Conservation (phyloP, 2,329 filamentous ascomycete genomes). For the Diaporthe nobilis region DNA sequence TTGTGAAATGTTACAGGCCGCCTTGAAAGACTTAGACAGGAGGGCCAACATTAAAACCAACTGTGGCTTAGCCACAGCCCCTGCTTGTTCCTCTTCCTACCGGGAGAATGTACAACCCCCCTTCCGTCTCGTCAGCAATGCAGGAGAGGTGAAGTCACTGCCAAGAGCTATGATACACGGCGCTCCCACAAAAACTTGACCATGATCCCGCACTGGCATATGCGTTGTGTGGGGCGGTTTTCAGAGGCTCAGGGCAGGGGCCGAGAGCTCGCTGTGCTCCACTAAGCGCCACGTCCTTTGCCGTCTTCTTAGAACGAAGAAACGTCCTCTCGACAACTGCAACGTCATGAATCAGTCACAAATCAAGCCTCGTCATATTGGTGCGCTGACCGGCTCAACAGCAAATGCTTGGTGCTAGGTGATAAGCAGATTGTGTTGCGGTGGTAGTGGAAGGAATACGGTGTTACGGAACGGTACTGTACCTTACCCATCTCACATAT, state of each 20-base stretch:
- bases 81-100: neutral
- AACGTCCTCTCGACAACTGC: neutral
- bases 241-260: neutral
- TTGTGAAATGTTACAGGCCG: neutral
- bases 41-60: neutral
- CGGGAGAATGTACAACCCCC: neutral
- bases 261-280: neutral
- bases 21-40: neutral
- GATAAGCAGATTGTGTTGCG: neutral
- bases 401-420: neutral
- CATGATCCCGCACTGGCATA: neutral
- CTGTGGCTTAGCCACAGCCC: neutral
- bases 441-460: neutral
- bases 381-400: neutral
- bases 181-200: constrained; percentile 13
- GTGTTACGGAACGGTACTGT: neutral
- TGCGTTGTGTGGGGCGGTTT: neutral
- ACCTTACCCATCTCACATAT: constrained; percentile 6
- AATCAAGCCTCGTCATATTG: neutral
- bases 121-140: neutral
- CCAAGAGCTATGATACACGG: constrained; percentile 18
- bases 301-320: neutral
- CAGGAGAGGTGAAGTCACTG: neutral
- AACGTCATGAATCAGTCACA: neutral
- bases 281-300: neutral